These are phyloP conservation scores for Penicillium brasilianum DNA, from an alignment of 2,329 filamentous ascomycete species.

Conservation along the genomic window DNA sequence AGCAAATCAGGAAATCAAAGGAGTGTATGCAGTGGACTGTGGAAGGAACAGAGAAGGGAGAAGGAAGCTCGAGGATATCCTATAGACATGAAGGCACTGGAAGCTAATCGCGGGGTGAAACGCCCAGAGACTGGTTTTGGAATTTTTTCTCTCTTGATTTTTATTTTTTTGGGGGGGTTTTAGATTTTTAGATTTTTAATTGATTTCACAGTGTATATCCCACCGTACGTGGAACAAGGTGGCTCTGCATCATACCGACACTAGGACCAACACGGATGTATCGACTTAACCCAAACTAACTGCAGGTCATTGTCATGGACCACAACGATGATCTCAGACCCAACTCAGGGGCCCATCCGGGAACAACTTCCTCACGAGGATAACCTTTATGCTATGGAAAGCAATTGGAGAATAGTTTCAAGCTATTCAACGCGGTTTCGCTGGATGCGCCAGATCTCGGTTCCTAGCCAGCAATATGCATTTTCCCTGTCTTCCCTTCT, in stretches of 20 bases:
- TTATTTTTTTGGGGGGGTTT: conserved; percentile 20
- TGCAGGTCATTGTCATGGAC: conserved; percentile 29
- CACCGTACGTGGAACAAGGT: conserved; percentile 33
- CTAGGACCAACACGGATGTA: conserved; percentile 34
- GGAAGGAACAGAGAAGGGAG: conserved; percentile 19
- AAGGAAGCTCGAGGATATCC: conserved; percentile 29
- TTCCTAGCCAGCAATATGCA: too few relatives aligned
- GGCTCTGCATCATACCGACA: conserved; percentile 33
- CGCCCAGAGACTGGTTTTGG: conserved; percentile 34
- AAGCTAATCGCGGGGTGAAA: conserved; percentile 47
- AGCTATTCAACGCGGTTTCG: not conserved
- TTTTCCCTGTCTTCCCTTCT: not conserved
- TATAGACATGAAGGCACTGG: conserved; percentile 32
- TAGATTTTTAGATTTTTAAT: conserved; percentile 2
- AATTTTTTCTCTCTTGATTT: conserved; percentile 22
- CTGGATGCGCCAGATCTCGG: not conserved
- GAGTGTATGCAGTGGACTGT: conserved; percentile 34
- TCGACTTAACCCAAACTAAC: conserved; percentile 32
- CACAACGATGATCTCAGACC: conserved; percentile 26
- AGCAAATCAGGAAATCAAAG: conserved; percentile 26
- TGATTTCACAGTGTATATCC: conserved; percentile 24
- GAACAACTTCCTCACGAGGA: conserved; percentile 22
- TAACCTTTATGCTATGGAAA: not conserved
- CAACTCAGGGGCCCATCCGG: conserved; percentile 27
- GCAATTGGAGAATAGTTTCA: not conserved